These are phyloP conservation scores for Boletus holoroseus DNA, from an alignment of 1,284 basidiomycete genomes.

Conservation along the genomic window DNA sequence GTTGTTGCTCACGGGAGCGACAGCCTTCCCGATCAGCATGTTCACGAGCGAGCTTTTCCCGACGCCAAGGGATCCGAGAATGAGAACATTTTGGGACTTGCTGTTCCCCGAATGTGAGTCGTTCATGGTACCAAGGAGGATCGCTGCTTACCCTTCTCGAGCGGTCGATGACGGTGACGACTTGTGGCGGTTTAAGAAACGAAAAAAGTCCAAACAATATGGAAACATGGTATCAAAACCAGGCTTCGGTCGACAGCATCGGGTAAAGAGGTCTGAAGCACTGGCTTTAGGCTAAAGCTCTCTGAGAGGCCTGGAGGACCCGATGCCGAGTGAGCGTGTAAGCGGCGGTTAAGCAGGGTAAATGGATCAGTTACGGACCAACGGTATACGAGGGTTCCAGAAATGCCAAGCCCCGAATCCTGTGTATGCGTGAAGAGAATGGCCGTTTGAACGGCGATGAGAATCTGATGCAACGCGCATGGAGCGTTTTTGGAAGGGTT, in stretches of 20 bases:
- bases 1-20: conserved; percentile 22
- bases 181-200: neutral
- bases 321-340: neutral
- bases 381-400: neutral
- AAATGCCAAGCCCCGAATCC: neutral
- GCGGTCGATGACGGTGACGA: neutral
- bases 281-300: neutral
- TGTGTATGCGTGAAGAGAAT: neutral
- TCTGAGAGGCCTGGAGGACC: neutral
- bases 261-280: neutral
- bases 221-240: conserved; percentile 2
- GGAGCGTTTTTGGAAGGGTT: conserved; percentile 2
- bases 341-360: neutral
- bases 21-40: conserved; percentile 21
- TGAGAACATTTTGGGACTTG: conserved; percentile 18
- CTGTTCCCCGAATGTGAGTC: conserved; percentile 8
- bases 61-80: conserved; percentile 28
- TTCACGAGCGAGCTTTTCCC: conserved; percentile 31
- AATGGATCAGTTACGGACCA: neutral
- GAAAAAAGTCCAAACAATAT: neutral
- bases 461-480: conserved; percentile 10
- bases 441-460: conserved; percentile 3
- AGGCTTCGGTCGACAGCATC: neutral
- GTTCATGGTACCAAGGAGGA: neutral
- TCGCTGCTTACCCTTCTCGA: conserved; percentile 13